Evolutionary conservation across 441 rosid genomes (phyloP), one percentile per base, ranked within the genome.

Genomic region (Eruca vesicaria): DNA sequence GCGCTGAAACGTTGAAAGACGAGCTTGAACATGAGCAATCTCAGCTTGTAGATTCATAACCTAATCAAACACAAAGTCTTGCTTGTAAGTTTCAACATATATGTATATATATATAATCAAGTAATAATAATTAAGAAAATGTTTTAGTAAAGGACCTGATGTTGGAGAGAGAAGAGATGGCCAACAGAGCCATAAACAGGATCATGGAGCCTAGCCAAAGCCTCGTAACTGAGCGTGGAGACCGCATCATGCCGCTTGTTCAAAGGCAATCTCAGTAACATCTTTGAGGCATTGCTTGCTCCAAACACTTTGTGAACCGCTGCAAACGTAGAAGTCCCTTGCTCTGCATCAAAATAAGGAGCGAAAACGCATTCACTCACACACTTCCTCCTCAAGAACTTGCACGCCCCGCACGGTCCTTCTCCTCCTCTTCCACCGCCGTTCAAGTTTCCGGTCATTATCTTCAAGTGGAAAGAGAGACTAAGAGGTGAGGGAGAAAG

Each of bases 371-470:
- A 93, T 3, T 88, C 92, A 71, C 76, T 82, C 48, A 87, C 84
- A 19, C 97, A 93, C 75, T 93, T 93, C 56, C 92, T 79, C 75
- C 97, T 67, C 6, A 93, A 85, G 77, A 90, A 89, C 83, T 90
- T 90, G 86, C 95, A 93, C 3, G 97, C 98, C 14, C 95, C 95
- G 52, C 95, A 88, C 11, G 97, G 97, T 72, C 97, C 88, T 66
- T 84, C 80, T 32, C 35, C 35, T 32, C 81, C 81, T 62, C 89
- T 74, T 48, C 82, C 81, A 69, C 87, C 82, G 12, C 73, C 45
- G 66, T 61, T 67, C 66, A 66, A 19, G 43, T 69, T 80, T 64
- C 67, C 73, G 65, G 82, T 75, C 80, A 80, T 82, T 69, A 72
- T 60, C 61, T 74, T 76, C 66, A 29, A 63, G 29, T 32, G 12